Evolutionary conservation across 2,329 filamentous ascomycete genomes (phyloP).

Genomic region (Aureobasidium sp.): DNA sequence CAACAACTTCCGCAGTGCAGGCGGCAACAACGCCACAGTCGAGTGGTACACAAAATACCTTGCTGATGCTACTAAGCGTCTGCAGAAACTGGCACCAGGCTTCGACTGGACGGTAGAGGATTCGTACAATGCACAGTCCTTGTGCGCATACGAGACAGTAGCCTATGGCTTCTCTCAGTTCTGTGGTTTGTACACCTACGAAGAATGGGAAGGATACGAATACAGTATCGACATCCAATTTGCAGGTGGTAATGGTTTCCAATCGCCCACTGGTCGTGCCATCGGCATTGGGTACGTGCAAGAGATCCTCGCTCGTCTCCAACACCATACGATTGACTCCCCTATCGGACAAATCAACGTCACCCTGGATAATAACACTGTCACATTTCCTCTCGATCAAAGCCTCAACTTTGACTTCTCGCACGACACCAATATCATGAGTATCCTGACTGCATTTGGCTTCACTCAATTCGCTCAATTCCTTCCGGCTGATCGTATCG

Average conservation of each 20-base stretch:
- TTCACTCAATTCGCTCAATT: conserved; percentile 59
- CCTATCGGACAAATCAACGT: conserved; percentile 49
- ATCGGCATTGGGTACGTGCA: conserved; percentile 68
- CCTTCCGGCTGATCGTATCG: conserved; percentile 50
- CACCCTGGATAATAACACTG: conserved; percentile 60
- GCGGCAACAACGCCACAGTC: conserved; percentile 47
- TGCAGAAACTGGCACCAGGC: conserved; percentile 38
- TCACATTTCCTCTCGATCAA: conserved; percentile 68
- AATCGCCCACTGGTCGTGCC: conserved; percentile 60
- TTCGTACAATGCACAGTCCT: conserved; percentile 60
- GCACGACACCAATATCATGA: conserved; percentile 66
- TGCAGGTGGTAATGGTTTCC: conserved; percentile 52
- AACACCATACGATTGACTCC: conserved; percentile 50
- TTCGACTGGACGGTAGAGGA: conserved; percentile 58
- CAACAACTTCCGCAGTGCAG: conserved; percentile 36
- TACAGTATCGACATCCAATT: conserved; percentile 63
- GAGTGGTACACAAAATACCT: conserved; percentile 62
- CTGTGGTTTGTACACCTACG: conserved; percentile 66
- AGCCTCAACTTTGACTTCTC: conserved; percentile 70
- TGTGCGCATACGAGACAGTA: conserved; percentile 75
- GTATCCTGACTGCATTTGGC: conserved; percentile 65
- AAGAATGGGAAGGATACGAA: conserved; percentile 66
- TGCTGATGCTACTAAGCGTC: conserved; percentile 54
- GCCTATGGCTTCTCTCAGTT: conserved; percentile 68
- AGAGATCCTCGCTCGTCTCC: conserved; percentile 63